Evolutionary conservation across 257 asterid species (phyloP).

Genomic region (Oldenlandia corymbosa): DNA sequence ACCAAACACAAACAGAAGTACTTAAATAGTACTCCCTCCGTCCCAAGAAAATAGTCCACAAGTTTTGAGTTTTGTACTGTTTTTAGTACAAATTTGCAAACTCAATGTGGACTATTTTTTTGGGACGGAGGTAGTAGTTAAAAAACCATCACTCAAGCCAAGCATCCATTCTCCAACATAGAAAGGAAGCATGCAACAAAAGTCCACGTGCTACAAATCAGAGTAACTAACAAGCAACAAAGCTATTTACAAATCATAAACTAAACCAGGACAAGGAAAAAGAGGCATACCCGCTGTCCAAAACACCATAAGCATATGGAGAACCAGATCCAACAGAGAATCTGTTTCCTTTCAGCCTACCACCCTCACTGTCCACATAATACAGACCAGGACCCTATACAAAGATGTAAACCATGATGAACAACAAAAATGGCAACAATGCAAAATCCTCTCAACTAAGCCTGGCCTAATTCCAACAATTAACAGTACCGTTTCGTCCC

Average conservation of each 20-base stretch:
- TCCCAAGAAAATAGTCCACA: too few species aligned
- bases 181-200: too few species aligned
- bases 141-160: too few species aligned
- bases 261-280: conserved; percentile 1
- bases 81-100: too few species aligned
- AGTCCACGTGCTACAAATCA: neutral
- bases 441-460: conserved; percentile 1
- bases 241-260: neutral
- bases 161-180: too few species aligned
- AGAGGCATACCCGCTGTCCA: conserved; percentile 74
- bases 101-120: too few species aligned
- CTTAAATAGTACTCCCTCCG: neutral
- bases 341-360: conserved; percentile 86
- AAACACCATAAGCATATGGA: conserved; percentile 90
- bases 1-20: neutral
- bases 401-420: conserved; percentile 12
- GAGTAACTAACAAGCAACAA: neutral
- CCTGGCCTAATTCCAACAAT: conserved; percentile 4
- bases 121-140: too few species aligned
- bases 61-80: too few species aligned
- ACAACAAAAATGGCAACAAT: neutral
- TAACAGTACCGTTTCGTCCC: conserved; percentile 84
- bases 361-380: conserved; percentile 98
- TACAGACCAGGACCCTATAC: conserved; percentile 88
- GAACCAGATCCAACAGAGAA: conserved; percentile 99